These are phyloP conservation scores for Begonia peltatifolia DNA, from an alignment of 306 rosid species.

Conservation along the genomic window DNA sequence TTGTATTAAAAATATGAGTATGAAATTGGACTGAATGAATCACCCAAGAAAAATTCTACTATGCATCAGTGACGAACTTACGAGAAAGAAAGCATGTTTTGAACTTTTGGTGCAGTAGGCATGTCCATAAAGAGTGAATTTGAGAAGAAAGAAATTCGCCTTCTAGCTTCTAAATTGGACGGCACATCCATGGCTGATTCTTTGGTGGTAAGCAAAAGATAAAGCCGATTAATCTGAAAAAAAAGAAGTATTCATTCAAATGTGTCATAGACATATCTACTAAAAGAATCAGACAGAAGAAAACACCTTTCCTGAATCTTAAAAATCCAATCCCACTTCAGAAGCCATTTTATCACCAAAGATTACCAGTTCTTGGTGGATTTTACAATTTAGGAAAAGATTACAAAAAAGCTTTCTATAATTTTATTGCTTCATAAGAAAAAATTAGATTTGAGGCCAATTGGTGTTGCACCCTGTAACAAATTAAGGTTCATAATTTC, in stretches of 20 bases:
- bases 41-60: not conserved
- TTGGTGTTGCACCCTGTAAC: not conserved
- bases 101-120: slow-evolving; percentile 95
- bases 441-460: too few relatives aligned
- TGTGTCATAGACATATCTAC: not conserved
- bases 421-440: too few relatives aligned
- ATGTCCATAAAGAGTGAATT: slow-evolving; percentile 93
- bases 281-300: not conserved
- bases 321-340: too few relatives aligned
- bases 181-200: slow-evolving; percentile 99
- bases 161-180: slow-evolving; percentile 89
- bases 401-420: too few relatives aligned
- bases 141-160: slow-evolving; percentile 89
- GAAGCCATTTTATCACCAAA: too few relatives aligned
- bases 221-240: slow-evolving; percentile 64
- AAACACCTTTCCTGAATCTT: not conserved
- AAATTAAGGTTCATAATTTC: too few relatives aligned
- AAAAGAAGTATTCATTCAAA: slow-evolving; percentile 4
- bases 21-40: not conserved
- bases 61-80: slow-evolving; percentile 18
- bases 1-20: not conserved
- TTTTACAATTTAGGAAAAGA: too few relatives aligned
- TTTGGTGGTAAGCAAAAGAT: slow-evolving; percentile 74
- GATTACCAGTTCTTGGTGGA: too few relatives aligned
- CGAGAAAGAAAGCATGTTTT: slow-evolving; percentile 99